phyloP scores from a whole-genome alignment of 352 stramenopile genomes.

The Peronospora farinosa region DNA sequence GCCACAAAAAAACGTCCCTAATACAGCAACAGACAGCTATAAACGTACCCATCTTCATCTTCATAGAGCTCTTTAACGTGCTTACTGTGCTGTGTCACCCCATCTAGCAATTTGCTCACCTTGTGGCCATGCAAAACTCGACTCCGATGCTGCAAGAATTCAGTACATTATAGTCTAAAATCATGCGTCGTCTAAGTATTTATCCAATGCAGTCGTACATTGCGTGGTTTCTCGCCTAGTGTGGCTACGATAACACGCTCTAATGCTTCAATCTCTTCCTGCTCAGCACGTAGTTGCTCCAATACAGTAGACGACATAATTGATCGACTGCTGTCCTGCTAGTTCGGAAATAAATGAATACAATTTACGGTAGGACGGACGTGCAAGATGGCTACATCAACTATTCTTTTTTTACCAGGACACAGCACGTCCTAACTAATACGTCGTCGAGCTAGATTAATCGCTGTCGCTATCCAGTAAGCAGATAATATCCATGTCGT shows the following conservation, averaged over 20 bases:
- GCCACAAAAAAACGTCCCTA: not conserved
- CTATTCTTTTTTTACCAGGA: not conserved
- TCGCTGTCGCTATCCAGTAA: constrained; percentile 78
- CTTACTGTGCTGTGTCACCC: constrained; percentile 57
- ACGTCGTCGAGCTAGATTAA: constrained; percentile 15
- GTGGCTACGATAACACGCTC: constrained; percentile 69
- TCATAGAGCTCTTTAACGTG: constrained; percentile 78
- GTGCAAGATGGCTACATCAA: constrained; percentile 14
- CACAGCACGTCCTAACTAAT: constrained; percentile 3
- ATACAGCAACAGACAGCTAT: not conserved
- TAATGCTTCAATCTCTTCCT: constrained; percentile 76
- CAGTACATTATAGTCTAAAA: constrained; percentile 1
- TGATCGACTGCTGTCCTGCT: not conserved
- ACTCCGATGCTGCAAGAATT: constrained; percentile 50
- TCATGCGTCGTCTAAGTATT: not conserved
- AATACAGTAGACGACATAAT: constrained; percentile 81
- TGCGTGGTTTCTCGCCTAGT: constrained; percentile 72
- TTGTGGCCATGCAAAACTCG: constrained; percentile 81
- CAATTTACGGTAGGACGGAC: constrained; percentile 6
- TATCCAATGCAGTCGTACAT: constrained; percentile 38
- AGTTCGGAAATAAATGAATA: constrained; percentile 19
- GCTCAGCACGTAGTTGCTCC: constrained; percentile 73
- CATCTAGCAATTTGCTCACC: constrained; percentile 72
- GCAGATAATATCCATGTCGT: constrained; percentile 62
- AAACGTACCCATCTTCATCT: constrained; percentile 69